phyloP scores from a whole-genome alignment of 371 early-diverging fungal species.

The Entomophthora muscae region DNA sequence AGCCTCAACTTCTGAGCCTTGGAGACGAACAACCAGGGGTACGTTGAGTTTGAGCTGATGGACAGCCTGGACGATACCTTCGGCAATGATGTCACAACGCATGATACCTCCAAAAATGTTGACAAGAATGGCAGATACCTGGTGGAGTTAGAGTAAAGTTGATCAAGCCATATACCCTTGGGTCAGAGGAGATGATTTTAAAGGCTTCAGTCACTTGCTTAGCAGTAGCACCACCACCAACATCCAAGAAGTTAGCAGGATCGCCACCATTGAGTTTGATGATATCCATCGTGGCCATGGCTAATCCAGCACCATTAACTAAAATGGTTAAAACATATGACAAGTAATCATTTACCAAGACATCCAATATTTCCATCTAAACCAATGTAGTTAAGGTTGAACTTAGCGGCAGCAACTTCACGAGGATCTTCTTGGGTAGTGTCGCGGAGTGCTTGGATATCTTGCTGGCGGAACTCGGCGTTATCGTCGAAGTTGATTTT shows the following conservation, averaged over 20 bases:
- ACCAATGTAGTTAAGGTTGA: constrained; percentile 97
- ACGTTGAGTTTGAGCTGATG: constrained; percentile 76
- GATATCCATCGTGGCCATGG: constrained; percentile 99
- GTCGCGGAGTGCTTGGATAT: constrained; percentile 75
- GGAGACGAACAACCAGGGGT: constrained; percentile 90
- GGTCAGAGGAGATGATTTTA: constrained; percentile 93
- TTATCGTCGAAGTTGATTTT: constrained; percentile 97
- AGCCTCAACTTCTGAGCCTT: constrained; percentile 73
- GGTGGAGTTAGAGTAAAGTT: neutral
- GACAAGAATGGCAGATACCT: constrained; percentile 84
- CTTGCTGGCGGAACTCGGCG: constrained; percentile 93
- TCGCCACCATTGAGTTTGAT: constrained; percentile 96
- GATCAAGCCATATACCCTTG: constrained; percentile 26
- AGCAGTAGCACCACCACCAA: constrained; percentile 92
- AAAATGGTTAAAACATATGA: neutral
- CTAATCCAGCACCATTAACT: constrained; percentile 97
- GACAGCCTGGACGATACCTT: constrained; percentile 93
- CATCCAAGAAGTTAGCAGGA: constrained; percentile 99
- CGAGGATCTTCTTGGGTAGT: constrained; percentile 90
- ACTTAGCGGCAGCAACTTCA: constrained; percentile 92
- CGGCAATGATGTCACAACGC: constrained; percentile 96
- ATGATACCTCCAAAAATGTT: constrained; percentile 99
- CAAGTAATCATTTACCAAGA: constrained; percentile 20
- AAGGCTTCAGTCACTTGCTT: constrained; percentile 95
- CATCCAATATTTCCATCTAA: constrained; percentile 75